Evolutionary conservation across 208 protist genomes (phyloP), one percentile per base, ranked within the genome.

Genomic region (Leptomonas pyrrhocoris): DNA sequence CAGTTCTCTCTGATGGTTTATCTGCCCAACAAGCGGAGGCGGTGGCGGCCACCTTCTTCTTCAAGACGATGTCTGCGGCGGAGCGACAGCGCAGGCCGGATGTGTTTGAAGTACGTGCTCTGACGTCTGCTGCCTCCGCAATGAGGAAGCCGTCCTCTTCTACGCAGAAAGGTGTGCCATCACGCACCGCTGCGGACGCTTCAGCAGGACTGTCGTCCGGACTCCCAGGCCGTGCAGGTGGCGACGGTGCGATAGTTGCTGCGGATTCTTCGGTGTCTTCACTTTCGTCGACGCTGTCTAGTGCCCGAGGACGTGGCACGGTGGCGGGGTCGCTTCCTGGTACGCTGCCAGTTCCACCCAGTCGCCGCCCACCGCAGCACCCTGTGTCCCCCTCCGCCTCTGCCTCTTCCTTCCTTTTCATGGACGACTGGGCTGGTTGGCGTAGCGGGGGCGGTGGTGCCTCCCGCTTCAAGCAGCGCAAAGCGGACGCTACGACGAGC

Each of bases 41-140:
- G 18, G 51, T 87, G 16, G 82, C 82, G 25, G 82, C 76, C 2
- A 69, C 65, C 38, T 87, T 79, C 68, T 87, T 81, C 61, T 81
- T 72, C 43, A 57, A 70, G 53, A 66, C 81, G 48, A 81, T 80
- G 45, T 67, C 73, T 0, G 30, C 73, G 6, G 56, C 57, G 27
- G 71, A 81, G 63, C 48, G 72, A n/a, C 38, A 40, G 31, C 64
- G 68, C 30, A 46, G 62, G 23, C 31, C 50, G 3, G 67, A 78
- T 34, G 28, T 84, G 19, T 55, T 84, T 21, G 59, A 74, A 46
- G 40, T 79, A 34, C 61, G 34, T 23, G 54, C 13, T 30, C 3
- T 2, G 15, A 2, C 49, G n/a, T 19, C 27, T 21, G 43, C 25
- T 46, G 19, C 11, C 6, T 53, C 43, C 1, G 2, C 31, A 2